phyloP scores from a whole-genome alignment of 192 early-diverging fungal species.

The Umbelopsis ramanniana region DNA sequence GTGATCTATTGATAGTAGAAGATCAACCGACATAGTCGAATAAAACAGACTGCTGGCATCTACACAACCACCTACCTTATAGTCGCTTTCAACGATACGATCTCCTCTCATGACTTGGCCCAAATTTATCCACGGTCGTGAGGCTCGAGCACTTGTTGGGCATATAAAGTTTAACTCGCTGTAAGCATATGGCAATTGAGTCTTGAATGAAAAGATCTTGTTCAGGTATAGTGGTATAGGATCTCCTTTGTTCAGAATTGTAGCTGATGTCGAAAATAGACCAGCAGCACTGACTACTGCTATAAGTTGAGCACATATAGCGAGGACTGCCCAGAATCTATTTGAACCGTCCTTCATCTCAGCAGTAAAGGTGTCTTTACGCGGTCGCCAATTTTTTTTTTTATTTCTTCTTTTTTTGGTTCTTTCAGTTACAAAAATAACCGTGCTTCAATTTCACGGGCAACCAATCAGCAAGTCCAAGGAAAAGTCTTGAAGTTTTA shows the following conservation, averaged over 20 bases:
- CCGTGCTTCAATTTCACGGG: not conserved
- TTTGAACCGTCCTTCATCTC: constrained; percentile 5
- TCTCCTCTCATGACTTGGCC: constrained; percentile 77
- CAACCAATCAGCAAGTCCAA: not conserved
- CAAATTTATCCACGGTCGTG: constrained; percentile 49
- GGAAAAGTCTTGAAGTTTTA: no score
- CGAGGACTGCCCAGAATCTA: not conserved
- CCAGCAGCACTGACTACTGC: not conserved
- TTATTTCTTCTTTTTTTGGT: no score
- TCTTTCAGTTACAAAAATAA: no score
- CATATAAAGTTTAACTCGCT: constrained; percentile 69
- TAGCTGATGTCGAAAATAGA: constrained; percentile 8
- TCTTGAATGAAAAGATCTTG: constrained; percentile 72
- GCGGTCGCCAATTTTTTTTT: not conserved
- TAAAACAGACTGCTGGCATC: not conserved
- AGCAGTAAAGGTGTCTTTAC: not conserved
- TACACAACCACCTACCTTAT: constrained; percentile 22
- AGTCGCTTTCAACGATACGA: constrained; percentile 52
- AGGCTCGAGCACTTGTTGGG: constrained; percentile 38
- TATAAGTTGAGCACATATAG: not conserved
- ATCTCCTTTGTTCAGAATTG: constrained; percentile 46
- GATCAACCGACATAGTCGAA: not conserved
- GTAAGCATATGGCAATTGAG: constrained; percentile 68
- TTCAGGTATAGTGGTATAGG: constrained; percentile 65
- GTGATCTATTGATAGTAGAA: constrained; percentile 22